Base-by-base conservation (phyloP, 352 stramenopile genomes). In the Pythium brachiatum region DNA sequence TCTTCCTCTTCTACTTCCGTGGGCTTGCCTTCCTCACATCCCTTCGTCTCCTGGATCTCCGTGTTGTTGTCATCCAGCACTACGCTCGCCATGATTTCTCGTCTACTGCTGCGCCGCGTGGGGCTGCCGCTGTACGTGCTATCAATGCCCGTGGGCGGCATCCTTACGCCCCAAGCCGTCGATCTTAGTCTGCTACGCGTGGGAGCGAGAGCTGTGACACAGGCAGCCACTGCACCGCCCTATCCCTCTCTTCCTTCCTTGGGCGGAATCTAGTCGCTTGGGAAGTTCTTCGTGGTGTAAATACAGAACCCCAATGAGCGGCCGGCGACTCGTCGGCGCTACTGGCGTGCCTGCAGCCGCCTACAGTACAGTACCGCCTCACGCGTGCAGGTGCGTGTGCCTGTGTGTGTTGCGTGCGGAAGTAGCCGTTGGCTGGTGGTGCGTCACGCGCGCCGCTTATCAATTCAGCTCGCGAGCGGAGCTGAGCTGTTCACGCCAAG, bases 1-100 rank as follows among this genome's bases (percentile, higher is more conserved):
- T 67, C 60, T 12, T 62, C 31, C 0, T 68, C 44, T 31, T 68
- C 53, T 23, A 20, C 36, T 20, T 55, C 25, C 31, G 18, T 47
- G 9, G 44, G 31, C n/a, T 61, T 48, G n/a, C 3, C 21, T 9
- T 27, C 41, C 21, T 26, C 12, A 12, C 25, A 20, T 20, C 5
- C 21, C n/a, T 7, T 41, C 13, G n/a, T 48, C 41, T 26, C 26
- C 12, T 4, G 38, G 0, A 6, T 7, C 6, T 32, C 43, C 11
- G 25, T 16, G 44, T 39, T 38, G 34, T 64, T 53, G 25, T 44
- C 25, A 16, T 15, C 38, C 8, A 12, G 13, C 2, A 20, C 6
- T 4, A 21, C 25, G 23, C 20, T 43, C 16, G 50, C 9, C 27
- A n/a, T 44, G 3, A 26, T 25, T 3, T 23, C 11, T 54, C 27